Evolutionary conservation across 805 yeast species (phyloP), one percentile per base, ranked within the genome.

Genomic region (Jamesozyma lodderae): DNA sequence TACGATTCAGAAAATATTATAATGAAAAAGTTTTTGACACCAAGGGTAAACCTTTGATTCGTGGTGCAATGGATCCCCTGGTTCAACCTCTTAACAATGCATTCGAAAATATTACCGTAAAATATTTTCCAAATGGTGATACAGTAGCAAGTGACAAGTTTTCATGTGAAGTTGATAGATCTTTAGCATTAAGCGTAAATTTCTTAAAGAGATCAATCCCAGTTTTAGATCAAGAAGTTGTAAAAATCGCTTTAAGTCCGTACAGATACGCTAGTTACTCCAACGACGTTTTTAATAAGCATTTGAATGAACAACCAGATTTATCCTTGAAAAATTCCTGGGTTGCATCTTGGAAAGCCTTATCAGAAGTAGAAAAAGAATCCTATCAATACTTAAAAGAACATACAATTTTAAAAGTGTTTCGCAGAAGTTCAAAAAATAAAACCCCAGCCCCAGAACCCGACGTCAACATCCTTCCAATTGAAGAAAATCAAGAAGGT

Each of bases 41-140:
- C 21, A 4, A 3, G 6, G 18, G 31, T 10, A 24, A 24, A 6
- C 81, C 83, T 29, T 53, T 78, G 36, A 46, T 81, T 27, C 68
- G 85, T 46, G 67, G 79, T n/a, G 69, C 72, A 18, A 51, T 79
- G 17, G 86, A 80, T 56, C 79, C 83, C 4, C 25, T 79, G 10
- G 63, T 81, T 33, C 67, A 64, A 26, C 88, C 92, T 21, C 32
- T 79, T 32, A 85, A 81, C 60, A 60, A 67, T 25, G 61, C 67
- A 24, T 56, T 81, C 36, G 77, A 70, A 43, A 55, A 64, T 2
- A 48, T 66, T 18, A 66, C 75, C 21, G 56, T 63, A 28, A 59
- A 57, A 25, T 64, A 68, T 45, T 63, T 73, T 26, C 81, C 82
- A 15, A 62, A 60, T n/a, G 62, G 61, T 16, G 60, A 62, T 41